Conservation (phyloP, 2,329 filamentous ascomycete species). For the Pseudogymnoascus sp. region DNA sequence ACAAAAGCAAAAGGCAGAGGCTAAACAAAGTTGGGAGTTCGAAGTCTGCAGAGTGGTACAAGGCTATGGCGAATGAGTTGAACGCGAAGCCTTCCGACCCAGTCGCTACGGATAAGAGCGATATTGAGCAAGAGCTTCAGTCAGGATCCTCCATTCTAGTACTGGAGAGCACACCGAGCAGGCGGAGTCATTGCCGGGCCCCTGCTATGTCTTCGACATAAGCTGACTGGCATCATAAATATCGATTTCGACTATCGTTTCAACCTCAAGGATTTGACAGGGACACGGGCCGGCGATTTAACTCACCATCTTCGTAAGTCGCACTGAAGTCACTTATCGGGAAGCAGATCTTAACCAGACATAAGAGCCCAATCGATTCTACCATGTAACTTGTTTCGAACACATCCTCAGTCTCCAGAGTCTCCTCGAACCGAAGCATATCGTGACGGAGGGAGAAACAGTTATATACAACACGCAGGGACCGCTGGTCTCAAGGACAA, state of each 20-base stretch:
- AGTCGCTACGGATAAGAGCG: neutral
- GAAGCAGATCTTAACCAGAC: neutral
- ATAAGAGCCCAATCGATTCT: neutral
- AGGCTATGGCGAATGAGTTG: neutral
- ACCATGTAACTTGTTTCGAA: neutral
- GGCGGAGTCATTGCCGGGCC: neutral
- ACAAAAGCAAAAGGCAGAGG: neutral
- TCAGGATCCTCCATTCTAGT: neutral
- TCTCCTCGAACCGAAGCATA: neutral
- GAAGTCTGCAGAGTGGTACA: neutral
- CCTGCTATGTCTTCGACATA: neutral
- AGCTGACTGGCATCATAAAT: neutral
- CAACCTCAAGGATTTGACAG: neutral
- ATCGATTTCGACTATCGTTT: neutral
- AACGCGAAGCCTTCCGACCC: neutral
- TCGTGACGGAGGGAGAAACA: neutral
- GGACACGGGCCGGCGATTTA: neutral
- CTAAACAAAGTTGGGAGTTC: neutral
- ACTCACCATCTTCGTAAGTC: neutral
- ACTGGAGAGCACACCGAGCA: neutral
- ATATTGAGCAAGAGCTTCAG: neutral
- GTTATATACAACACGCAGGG: neutral
- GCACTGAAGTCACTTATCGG: neutral
- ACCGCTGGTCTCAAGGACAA: neutral
- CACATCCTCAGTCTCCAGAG: neutral